phyloP scores from a whole-genome alignment of 176 grass and related monocot genomes.

The Oryza glumipatula region DNA sequence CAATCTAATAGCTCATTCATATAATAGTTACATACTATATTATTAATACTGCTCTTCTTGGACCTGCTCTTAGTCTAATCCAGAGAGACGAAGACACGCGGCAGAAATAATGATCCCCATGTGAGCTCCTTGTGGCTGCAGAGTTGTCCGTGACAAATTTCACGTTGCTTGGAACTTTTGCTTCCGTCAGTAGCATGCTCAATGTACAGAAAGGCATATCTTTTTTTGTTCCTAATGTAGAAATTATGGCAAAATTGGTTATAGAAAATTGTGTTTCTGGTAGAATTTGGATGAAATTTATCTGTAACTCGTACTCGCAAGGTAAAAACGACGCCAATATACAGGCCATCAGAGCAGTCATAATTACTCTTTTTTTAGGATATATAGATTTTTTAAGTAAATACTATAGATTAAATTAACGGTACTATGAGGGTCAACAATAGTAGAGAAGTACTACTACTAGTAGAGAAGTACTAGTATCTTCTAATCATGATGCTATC shows the following conservation, averaged over 20 bases:
- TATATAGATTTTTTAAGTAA: no score
- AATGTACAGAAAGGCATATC: neutral
- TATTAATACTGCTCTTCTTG: no score
- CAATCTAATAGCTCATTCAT: no score
- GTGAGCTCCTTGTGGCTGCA: neutral
- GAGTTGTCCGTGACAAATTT: neutral
- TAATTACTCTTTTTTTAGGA: neutral
- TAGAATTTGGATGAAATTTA: no score
- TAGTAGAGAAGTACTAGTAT: neutral
- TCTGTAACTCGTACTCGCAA: no score
- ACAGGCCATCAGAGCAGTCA: neutral
- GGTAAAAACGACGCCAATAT: no score
- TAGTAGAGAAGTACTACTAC: neutral
- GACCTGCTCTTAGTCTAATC: neutral
- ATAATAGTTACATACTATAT: no score
- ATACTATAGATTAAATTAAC: neutral
- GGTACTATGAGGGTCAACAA: neutral
- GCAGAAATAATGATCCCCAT: conserved; percentile 42
- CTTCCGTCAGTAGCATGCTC: neutral
- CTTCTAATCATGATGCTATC: neutral
- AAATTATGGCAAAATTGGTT: no score
- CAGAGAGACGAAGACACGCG: conserved; percentile 7
- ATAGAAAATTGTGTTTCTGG: no score
- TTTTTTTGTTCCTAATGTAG: neutral
- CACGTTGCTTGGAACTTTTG: neutral